Evolutionary conservation across 2,329 filamentous ascomycete species (phyloP), one percentile per base, ranked within the genome.

Genomic region (Pyricularia pennisetigena): DNA sequence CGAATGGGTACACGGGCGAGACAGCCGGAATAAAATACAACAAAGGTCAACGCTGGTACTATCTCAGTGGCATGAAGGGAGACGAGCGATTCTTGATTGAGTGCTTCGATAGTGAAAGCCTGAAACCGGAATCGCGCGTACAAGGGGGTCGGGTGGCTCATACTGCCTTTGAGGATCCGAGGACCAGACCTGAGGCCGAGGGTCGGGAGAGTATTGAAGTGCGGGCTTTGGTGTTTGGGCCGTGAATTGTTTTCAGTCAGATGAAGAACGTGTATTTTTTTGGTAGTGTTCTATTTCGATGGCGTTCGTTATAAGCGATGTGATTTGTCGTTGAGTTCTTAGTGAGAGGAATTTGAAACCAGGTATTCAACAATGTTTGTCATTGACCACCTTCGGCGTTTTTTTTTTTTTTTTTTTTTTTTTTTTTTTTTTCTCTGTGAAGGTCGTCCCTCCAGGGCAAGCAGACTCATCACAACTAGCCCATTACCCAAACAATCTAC

Each of bases 191-290:
- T 23, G 90, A 89, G 64, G 92, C 90, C 4, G 87, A 88, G 71
- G 86, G 85, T 0, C 84, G 93, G 71, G 91, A 97, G 82, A 97
- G 93, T 76, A 97, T 97, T 75, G 94, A 97, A 78, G 91, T 97
- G 20, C 85, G 94, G 73, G 88, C 91, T 49, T 81, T 97, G 77
- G 90, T 97, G 0, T 97, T 97, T 29, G 32, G 24, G 4, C 32
- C 64, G 20, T 28, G 59, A 28, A 28, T 26, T 62, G 57, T 29
- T 62, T 62, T 5, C 24, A 12, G 24, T 28, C 24, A 20, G 23
- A 61, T 26, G 4, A 4, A 23, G 23, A n/a, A 5, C 23, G 6
- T 61, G 57, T 61, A 62, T 16, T 62, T 62, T 7, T 1, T 54
- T 9, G 5, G 3, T 4, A 62, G 59, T 28, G 57, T 62, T 28